Conservation (phyloP, 2,329 filamentous ascomycete genomes). For the Fusarium sp. region DNA sequence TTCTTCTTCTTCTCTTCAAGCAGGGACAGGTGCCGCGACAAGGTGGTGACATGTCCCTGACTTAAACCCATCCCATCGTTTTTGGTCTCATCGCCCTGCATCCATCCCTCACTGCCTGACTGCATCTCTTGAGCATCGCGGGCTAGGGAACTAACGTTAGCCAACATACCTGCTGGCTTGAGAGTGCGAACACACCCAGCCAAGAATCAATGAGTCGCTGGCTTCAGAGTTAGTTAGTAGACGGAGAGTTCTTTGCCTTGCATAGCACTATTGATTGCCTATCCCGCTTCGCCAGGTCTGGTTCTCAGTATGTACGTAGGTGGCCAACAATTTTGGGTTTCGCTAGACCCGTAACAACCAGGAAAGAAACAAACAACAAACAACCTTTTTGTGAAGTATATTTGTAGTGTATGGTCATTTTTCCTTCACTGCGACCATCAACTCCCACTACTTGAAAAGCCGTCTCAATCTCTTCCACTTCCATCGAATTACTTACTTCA, state of each 20-base stretch:
- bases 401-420: slow-evolving; percentile 12
- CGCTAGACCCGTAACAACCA: slow-evolving; percentile 9
- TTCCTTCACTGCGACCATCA: slow-evolving; percentile 11
- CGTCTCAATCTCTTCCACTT: slow-evolving; percentile 11
- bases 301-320: neutral
- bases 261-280: slow-evolving; percentile 39
- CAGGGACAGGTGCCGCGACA: slow-evolving; percentile 8
- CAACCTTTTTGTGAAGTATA: neutral
- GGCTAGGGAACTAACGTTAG: slow-evolving; percentile 1
- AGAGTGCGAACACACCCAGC: slow-evolving; percentile 16
- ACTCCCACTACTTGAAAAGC: neutral
- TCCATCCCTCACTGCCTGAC: neutral
- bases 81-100: slow-evolving; percentile 19
- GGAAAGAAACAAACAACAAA: slow-evolving; percentile 18
- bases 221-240: slow-evolving; percentile 21
- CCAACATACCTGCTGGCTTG: slow-evolving; percentile 8
- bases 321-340: slow-evolving; percentile 27
- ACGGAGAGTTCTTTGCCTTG: slow-evolving; percentile 24
- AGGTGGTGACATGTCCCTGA: slow-evolving; percentile 18
- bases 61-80: slow-evolving; percentile 8
- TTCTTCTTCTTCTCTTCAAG: neutral
- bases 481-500: neutral
- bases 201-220: slow-evolving; percentile 12
- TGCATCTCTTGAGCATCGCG: slow-evolving; percentile 7
- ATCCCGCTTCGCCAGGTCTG: slow-evolving; percentile 20